Evolutionary conservation across 2,329 filamentous ascomycete genomes (phyloP).

Genomic region (Sporothrix sp.): DNA sequence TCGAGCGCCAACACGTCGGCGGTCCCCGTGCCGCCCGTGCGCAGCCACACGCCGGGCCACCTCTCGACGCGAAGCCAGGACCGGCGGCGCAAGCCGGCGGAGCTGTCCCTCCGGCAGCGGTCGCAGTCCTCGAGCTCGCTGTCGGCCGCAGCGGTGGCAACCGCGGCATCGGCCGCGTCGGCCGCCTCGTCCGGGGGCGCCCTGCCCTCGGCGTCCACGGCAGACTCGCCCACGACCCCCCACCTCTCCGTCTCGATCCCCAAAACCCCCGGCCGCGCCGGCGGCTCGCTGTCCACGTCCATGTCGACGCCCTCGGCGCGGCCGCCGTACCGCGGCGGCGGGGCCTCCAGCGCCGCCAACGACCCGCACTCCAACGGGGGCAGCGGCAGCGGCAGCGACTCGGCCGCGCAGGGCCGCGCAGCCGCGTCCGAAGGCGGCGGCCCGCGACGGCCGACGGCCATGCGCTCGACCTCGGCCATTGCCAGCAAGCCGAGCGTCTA

Average conservation of each 20-base stretch:
- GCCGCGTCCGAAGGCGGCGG: slow-evolving; percentile 20
- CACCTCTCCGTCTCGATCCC: slow-evolving; percentile 13
- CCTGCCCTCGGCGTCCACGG: background rate
- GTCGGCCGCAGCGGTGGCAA: background rate
- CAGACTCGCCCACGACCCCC: slow-evolving; percentile 18
- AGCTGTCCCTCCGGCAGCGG: slow-evolving; percentile 44
- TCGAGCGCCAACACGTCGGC: slow-evolving; percentile 18
- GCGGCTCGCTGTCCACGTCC: background rate
- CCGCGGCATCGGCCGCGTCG: slow-evolving; percentile 20
- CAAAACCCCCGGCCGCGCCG: background rate
- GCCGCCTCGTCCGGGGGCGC: background rate
- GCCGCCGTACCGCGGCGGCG: slow-evolving; percentile 19
- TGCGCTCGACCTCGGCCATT: slow-evolving; percentile 47
- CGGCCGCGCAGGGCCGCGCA: background rate
- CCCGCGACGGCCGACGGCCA: slow-evolving; percentile 33
- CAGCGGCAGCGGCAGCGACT: slow-evolving; percentile 12
- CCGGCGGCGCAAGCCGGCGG: slow-evolving; percentile 40
- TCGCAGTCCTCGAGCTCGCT: slow-evolving; percentile 38
- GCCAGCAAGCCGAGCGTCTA: slow-evolving; percentile 25
- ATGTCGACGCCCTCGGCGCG: slow-evolving; percentile 6
- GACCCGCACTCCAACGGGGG: slow-evolving; percentile 5
- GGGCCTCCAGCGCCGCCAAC: slow-evolving; percentile 18
- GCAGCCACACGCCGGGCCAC: slow-evolving; percentile 54
- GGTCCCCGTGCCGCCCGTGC: slow-evolving; percentile 31
- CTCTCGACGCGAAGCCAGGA: slow-evolving; percentile 49